phyloP scores from a whole-genome alignment of 2,329 filamentous ascomycete genomes.

The Monilinia aucupariae region DNA sequence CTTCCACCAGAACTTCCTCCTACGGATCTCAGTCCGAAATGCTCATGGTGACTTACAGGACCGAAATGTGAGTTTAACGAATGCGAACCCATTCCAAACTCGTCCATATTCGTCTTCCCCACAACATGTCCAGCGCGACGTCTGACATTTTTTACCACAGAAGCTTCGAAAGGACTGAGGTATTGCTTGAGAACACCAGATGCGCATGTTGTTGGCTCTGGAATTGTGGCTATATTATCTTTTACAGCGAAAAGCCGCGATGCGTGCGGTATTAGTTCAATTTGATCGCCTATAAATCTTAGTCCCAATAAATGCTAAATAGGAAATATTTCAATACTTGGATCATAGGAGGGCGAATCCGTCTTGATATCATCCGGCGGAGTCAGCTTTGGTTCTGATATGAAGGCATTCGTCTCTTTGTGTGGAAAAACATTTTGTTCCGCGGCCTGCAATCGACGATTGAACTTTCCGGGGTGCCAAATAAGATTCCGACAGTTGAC shows the following conservation, averaged over 20 bases:
- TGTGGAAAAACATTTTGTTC: constrained; percentile 2
- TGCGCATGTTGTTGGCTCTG: constrained; percentile 73
- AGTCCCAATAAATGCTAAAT: not conserved
- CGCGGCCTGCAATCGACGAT: not conserved
- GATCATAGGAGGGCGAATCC: not conserved
- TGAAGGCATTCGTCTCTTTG: constrained; percentile 15
- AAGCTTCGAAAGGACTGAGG: constrained; percentile 73
- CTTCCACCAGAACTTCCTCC: constrained; percentile 93
- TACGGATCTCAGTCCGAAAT: constrained; percentile 47
- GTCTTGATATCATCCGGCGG: not conserved
- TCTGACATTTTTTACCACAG: constrained; percentile 65
- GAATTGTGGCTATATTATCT: constrained; percentile 67
- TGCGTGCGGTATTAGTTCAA: not conserved
- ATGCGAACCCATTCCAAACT: constrained; percentile 93
- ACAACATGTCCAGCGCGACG: constrained; percentile 54
- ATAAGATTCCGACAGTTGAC: not conserved
- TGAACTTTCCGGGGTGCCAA: not conserved
- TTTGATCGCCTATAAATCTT: not conserved
- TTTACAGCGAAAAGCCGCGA: constrained; percentile 49
- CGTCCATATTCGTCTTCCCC: constrained; percentile 89
- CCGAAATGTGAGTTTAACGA: constrained; percentile 64
- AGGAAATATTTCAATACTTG: not conserved
- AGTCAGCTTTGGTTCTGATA: constrained; percentile 7
- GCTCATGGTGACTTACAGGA: constrained; percentile 42
- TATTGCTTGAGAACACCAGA: constrained; percentile 69